A percentile compares a stretch with the other conserved stretches of the same genome.
Evolutionary conservation across 768 basidiomycete species (phyloP).

Genomic region (Coprinopsis sp.): DNA sequence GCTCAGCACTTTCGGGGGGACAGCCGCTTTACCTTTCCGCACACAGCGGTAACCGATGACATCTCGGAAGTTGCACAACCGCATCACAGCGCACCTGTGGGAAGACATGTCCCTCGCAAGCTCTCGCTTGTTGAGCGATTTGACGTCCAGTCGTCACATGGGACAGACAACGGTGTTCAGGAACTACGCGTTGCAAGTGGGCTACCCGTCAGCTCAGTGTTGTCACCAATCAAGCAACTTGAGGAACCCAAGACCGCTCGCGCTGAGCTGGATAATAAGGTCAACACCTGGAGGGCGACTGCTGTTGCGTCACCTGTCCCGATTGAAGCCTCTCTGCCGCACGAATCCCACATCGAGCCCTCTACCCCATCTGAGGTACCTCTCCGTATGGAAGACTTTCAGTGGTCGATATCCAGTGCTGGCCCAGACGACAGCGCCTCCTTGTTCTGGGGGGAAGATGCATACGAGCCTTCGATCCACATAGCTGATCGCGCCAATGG

Average conservation of each 20-base stretch:
- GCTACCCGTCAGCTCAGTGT: constrained; percentile 19
- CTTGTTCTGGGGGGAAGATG: not conserved
- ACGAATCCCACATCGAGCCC: constrained; percentile 34
- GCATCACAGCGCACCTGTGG: constrained; percentile 24
- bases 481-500: constrained; percentile 47
- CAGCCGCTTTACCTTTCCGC: constrained; percentile 39
- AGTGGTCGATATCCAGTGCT: constrained; percentile 64
- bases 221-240: constrained; percentile 62
- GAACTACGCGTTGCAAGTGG: constrained; percentile 25
- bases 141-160: constrained; percentile 38
- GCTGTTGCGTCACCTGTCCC: constrained; percentile 42
- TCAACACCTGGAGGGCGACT: constrained; percentile 63
- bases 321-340: constrained; percentile 47
- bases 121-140: constrained; percentile 66
- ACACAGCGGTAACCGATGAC: constrained; percentile 27
- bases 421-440: constrained; percentile 43
- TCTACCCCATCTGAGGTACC: constrained; percentile 24
- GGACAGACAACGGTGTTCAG: constrained; percentile 27
- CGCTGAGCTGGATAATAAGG: constrained; percentile 48
- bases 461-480: constrained; percentile 46
- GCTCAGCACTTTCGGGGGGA: constrained; percentile 52
- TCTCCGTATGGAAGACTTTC: constrained; percentile 59
- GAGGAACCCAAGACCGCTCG: constrained; percentile 53
- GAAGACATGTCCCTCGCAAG: constrained; percentile 58
- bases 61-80: constrained; percentile 36